These are phyloP conservation scores for Podospora anserina DNA, from an alignment of 495 filamentous ascomycete genomes.

Conservation along the genomic window DNA sequence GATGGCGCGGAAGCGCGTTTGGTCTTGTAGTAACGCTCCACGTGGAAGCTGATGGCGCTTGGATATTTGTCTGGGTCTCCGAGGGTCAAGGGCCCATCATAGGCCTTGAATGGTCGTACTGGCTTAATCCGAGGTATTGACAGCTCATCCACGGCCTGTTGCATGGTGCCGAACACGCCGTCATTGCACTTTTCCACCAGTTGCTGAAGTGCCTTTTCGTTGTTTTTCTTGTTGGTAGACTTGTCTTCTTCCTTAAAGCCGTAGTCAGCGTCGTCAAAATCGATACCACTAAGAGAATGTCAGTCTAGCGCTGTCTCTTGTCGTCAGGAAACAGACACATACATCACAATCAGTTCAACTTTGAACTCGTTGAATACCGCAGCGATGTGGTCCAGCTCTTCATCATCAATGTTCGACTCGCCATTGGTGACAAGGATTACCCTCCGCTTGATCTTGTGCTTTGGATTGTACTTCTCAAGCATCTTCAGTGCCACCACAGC, in stretches of 20 bases:
- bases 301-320: background rate
- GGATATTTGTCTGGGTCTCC: conserved; percentile 72
- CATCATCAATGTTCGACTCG: conserved; percentile 62
- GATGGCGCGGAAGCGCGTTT: conserved; percentile 67
- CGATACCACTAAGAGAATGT: conserved; percentile 61
- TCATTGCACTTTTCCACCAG: conserved; percentile 60
- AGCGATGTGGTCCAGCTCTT: conserved; percentile 63
- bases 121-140: conserved; percentile 67
- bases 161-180: conserved; percentile 75
- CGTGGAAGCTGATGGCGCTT: conserved; percentile 75
- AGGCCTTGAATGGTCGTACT: conserved; percentile 67
- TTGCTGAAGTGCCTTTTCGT: conserved; percentile 63
- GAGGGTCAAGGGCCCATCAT: conserved; percentile 74
- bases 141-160: conserved; percentile 75
- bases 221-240: conserved; percentile 60
- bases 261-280: conserved; percentile 91
- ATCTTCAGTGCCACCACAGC: conserved; percentile 80
- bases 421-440: conserved; percentile 87
- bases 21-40: conserved; percentile 86
- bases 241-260: conserved; percentile 95
- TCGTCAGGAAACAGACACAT: conserved; percentile 32
- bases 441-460: conserved; percentile 79
- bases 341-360: conserved; percentile 80
- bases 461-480: conserved; percentile 78
- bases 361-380: conserved; percentile 66